A percentile compares a stretch with the other conserved stretches of the same genome.
Conservation (phyloP, 495 filamentous ascomycete genomes). For the Lasiosphaeriaceae sp. region DNA sequence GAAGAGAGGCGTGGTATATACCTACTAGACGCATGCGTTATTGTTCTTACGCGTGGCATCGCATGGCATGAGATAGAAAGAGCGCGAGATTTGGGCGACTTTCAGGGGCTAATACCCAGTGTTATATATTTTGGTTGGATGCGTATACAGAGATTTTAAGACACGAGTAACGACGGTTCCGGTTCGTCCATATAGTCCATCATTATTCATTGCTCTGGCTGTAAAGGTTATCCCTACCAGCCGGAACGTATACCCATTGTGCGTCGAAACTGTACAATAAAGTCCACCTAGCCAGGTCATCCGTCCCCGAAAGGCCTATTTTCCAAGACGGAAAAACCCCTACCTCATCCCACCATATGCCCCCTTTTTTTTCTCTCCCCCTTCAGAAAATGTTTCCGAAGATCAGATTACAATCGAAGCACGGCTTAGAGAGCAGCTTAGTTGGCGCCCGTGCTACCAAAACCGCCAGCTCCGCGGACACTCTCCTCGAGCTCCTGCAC, state of each 20-base stretch:
- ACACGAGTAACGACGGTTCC: not conserved
- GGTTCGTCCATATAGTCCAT: too few species aligned
- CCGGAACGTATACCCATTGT: too few species aligned
- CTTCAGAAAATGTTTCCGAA: too few species aligned
- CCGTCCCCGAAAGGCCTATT: too few species aligned
- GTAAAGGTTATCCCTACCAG: too few species aligned
- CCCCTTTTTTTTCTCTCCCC: not conserved
- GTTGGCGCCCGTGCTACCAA: slow-evolving; percentile 79
- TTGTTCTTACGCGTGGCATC: not conserved
- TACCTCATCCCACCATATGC: too few species aligned
- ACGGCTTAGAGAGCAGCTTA: slow-evolving; percentile 17
- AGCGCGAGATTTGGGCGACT: not conserved
- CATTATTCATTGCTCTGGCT: too few species aligned
- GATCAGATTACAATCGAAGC: too few species aligned
- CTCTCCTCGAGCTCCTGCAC: slow-evolving; percentile 88
- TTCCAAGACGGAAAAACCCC: too few species aligned
- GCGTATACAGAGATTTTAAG: not conserved
- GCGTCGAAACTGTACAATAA: too few species aligned
- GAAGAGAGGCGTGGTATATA: not conserved
- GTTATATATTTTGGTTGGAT: not conserved
- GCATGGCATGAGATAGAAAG: not conserved
- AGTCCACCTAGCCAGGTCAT: too few species aligned
- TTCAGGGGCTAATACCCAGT: not conserved
- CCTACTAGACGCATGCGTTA: not conserved
- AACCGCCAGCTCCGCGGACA: slow-evolving; percentile 84